Base-by-base conservation (phyloP, 2,329 filamentous ascomycete genomes). In the Penicillium brasilianum region DNA sequence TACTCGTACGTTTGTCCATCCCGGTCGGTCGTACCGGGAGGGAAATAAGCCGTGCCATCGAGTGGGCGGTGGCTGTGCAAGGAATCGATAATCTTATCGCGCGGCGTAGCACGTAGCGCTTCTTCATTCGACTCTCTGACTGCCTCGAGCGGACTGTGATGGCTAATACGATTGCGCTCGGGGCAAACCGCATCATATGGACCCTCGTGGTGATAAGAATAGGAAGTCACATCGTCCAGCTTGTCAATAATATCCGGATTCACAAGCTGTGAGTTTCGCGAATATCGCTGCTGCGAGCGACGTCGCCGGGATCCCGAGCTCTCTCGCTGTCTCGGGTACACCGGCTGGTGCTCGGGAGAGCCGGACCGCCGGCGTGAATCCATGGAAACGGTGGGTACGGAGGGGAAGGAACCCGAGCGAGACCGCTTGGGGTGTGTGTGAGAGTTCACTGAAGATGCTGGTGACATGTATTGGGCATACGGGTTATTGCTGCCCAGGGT, bases 131-230 rank as follows among this genome's bases (percentile, higher is more conserved):
- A 88, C 3, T 86, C 83, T 58, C 82, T 81, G 5, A 96, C 85
- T 2, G 93, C 94, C 30, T 90, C 92, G 8, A 97, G 79, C 0
- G 94, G 93, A 3, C 91, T 88, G 60, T 75, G 78, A 57, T 82
- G 80, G 68, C 81, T 83, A 69, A 87, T 82, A 4, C 79, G 82
- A 78, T 97, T 97, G 51, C 91, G 85, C 13, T 90, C 86, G 1
- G 89, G 82, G 55, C 92, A 83, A 2, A 91, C 90, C 10, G 93
- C 92, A 74, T 98, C 94, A 69, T 91, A 98, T 0, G 94, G 94
- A 0, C 94, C 93, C 65, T 90, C 91, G 71, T 98, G 94, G 76
- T 97, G 94, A 76, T 96, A 97, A 2, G 84, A 78, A 18, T 83
- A 84, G 54, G 85, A 85, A n/a, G 85, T 76, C 2, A 84, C 80